Percentiles rank a stretch among this genome's conserved stretches.
Evolutionary conservation across 352 stramenopile species (phyloP).

Genomic region (Phytopythium montanum): DNA sequence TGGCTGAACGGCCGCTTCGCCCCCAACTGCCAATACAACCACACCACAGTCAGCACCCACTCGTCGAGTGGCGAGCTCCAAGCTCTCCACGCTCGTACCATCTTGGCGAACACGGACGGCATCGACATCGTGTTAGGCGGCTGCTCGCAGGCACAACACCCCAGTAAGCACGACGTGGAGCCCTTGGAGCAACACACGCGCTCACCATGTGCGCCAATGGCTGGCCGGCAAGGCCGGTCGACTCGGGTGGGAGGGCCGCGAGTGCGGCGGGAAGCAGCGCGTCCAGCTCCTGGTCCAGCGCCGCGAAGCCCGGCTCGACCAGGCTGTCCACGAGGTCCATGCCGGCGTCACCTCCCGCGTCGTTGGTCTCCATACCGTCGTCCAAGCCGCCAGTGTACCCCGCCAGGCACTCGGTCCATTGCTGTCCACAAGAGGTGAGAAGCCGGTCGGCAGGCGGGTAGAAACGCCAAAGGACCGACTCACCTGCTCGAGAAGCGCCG

Average conservation of each 20-base stretch:
- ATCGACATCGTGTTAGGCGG: conserved; percentile 10
- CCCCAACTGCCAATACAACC: conserved; percentile 21
- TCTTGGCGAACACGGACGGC: conserved; percentile 27
- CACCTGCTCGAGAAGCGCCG: conserved; percentile 28
- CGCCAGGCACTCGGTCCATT: conserved; percentile 34
- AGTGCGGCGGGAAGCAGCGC: conserved; percentile 2
- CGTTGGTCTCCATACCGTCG: no score
- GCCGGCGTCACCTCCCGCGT: background rate
- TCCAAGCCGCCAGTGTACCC: conserved; percentile 26
- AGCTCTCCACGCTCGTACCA: conserved; percentile 13
- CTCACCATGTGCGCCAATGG: conserved; percentile 14
- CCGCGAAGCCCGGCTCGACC: background rate
- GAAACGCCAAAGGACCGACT: background rate
- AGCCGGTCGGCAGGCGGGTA: background rate
- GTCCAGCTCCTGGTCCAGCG: conserved; percentile 2
- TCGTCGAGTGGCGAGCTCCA: no score
- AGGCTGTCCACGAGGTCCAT: background rate
- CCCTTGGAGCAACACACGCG: background rate
- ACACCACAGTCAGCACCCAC: background rate
- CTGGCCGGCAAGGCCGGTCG: conserved; percentile 13
- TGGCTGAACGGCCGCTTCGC: conserved; percentile 30
- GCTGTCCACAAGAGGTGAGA: conserved; percentile 14
- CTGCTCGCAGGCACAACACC: conserved; percentile 10
- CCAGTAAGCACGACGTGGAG: background rate
- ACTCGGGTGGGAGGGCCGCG: conserved; percentile 2